phyloP scores from a whole-genome alignment of 192 early-diverging fungal genomes.

The Pilobolus umbonatus region DNA sequence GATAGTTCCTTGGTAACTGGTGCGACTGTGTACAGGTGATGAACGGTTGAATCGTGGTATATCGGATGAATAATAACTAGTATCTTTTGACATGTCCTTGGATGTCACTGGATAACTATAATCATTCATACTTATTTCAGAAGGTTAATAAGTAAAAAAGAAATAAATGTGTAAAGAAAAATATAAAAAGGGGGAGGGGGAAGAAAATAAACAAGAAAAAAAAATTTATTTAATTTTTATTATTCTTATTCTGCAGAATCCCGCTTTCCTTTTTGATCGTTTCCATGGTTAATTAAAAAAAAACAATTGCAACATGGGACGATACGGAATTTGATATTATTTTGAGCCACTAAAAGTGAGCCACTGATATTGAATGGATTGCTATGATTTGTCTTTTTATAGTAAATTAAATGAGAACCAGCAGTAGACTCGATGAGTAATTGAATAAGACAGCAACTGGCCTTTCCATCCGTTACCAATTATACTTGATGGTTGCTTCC shows the following conservation, averaged over 20 bases:
- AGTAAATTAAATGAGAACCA: too few species aligned
- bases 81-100: constrained; percentile 1
- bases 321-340: too few species aligned
- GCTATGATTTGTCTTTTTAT: too few species aligned
- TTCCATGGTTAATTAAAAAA: too few species aligned
- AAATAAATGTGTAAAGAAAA: background rate
- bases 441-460: too few species aligned
- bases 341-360: too few species aligned
- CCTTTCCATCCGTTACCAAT: too few species aligned
- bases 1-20: background rate
- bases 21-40: background rate
- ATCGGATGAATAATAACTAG: background rate
- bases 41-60: background rate
- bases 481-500: too few species aligned
- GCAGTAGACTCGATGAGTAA: too few species aligned
- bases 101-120: constrained; percentile 6
- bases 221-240: too few species aligned
- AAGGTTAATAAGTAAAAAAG: background rate
- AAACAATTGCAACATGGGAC: too few species aligned
- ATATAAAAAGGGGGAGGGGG: constrained; percentile 3
- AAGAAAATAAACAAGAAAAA: constrained; percentile 6
- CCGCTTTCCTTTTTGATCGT: constrained; percentile 17
- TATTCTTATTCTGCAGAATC: constrained; percentile 1
- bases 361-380: too few species aligned
- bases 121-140: constrained; percentile 5